These are phyloP conservation scores for Carex myosuroides DNA, from an alignment of 176 grass and related monocot genomes.

Conservation along the genomic window DNA sequence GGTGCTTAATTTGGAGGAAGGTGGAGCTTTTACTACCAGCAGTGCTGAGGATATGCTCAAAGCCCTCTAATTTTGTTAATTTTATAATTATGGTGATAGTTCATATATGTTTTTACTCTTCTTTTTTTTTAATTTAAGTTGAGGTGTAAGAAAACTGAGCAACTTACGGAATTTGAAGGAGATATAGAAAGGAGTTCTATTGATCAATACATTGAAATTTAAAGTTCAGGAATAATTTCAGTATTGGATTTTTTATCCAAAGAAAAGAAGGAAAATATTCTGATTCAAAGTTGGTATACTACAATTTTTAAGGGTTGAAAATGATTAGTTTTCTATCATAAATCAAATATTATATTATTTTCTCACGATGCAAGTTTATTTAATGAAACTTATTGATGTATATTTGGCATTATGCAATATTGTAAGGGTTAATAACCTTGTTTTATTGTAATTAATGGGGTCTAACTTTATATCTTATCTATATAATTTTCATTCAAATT, in stretches of 20 bases:
- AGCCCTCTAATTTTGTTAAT: slow-evolving; percentile 35
- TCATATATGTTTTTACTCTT: background rate
- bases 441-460: too few relatives aligned
- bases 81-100: background rate
- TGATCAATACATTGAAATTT: background rate
- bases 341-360: too few relatives aligned
- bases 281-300: too few relatives aligned
- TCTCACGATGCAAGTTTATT: too few relatives aligned
- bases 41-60: slow-evolving; percentile 84
- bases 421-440: too few relatives aligned
- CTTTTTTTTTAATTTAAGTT: background rate
- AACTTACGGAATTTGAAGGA: background rate
- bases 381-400: too few relatives aligned
- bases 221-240: background rate
- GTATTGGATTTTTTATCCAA: background rate
- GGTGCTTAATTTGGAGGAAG: slow-evolving; percentile 93
- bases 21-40: slow-evolving; percentile 84
- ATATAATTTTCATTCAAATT: too few relatives aligned
- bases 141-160: background rate
- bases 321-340: too few relatives aligned
- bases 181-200: background rate
- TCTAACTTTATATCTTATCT: too few relatives aligned
- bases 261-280: too few relatives aligned
- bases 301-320: too few relatives aligned
- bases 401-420: too few relatives aligned